These are phyloP conservation scores for Quambalaria eucalypti DNA, from an alignment of 1,284 basidiomycete species.

Conservation along the genomic window DNA sequence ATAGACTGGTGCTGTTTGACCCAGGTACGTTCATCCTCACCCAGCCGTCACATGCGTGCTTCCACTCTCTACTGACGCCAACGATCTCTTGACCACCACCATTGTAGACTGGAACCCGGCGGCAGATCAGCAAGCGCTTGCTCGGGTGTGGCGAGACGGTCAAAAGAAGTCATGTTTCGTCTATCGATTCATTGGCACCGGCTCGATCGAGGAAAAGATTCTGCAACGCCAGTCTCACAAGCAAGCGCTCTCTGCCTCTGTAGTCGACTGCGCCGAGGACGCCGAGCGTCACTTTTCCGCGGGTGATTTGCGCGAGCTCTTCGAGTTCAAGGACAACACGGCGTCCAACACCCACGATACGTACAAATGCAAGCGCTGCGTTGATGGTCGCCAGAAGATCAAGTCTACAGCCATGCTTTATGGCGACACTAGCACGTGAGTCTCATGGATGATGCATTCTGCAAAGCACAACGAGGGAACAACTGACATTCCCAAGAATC, in stretches of 20 bases:
- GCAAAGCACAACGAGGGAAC: background rate
- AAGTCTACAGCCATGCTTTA: slow-evolving; percentile 82
- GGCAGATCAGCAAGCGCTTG: slow-evolving; percentile 93
- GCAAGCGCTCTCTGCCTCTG: slow-evolving; percentile 89
- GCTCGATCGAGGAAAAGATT: slow-evolving; percentile 98
- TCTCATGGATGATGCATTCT: slow-evolving; percentile 56
- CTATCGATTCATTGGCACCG: slow-evolving; percentile 93
- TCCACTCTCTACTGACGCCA: no score
- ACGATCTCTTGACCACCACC: no score
- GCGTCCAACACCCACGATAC: slow-evolving; percentile 74
- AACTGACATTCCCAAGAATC: background rate
- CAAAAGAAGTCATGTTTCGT: slow-evolving; percentile 94
- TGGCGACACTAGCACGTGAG: slow-evolving; percentile 95
- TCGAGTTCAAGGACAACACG: slow-evolving; percentile 80
- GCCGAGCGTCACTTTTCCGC: slow-evolving; percentile 89
- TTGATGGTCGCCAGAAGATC: slow-evolving; percentile 69
- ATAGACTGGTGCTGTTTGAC: slow-evolving; percentile 90
- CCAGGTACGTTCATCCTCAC: no score
- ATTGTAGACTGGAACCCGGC: slow-evolving; percentile 99
- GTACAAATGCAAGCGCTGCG: slow-evolving; percentile 86
- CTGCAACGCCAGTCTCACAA: slow-evolving; percentile 84
- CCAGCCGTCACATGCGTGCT: background rate
- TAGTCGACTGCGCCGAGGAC: slow-evolving; percentile 87
- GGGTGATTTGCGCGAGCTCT: slow-evolving; percentile 80
- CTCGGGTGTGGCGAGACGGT: slow-evolving; percentile 97